These are phyloP conservation scores for Pseudogymnoascus sp. DNA, from an alignment of 2,329 filamentous ascomycete genomes.

Conservation along the genomic window DNA sequence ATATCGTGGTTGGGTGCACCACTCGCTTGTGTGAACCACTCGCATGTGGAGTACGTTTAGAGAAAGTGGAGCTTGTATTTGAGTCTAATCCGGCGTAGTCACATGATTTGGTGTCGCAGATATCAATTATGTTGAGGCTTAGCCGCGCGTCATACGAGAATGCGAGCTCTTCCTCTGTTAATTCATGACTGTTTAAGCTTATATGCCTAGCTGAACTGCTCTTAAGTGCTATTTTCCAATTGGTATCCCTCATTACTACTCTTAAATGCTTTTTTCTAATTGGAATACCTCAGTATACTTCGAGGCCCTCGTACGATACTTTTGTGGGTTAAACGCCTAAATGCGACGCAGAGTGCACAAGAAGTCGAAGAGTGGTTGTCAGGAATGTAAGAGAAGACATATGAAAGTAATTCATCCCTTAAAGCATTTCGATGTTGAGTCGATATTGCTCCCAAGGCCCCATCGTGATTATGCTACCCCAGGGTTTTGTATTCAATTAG, in stretches of 20 bases:
- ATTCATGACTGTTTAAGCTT: background rate
- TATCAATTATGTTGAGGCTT: background rate
- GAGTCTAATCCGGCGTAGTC: background rate
- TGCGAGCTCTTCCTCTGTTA: background rate
- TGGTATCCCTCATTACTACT: too few species aligned
- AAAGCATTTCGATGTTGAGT: background rate
- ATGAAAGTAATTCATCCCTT: constrained; percentile 27
- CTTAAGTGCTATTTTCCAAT: background rate
- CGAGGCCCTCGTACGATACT: background rate
- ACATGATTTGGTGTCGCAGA: constrained; percentile 1
- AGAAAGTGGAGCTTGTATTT: background rate
- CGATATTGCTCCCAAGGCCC: background rate
- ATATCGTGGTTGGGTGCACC: too few species aligned
- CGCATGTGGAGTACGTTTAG: too few species aligned
- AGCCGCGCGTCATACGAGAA: constrained; percentile 6
- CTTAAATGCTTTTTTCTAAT: background rate
- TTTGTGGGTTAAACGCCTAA: background rate
- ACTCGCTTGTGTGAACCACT: too few species aligned
- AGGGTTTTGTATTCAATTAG: background rate
- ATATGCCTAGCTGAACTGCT: background rate
- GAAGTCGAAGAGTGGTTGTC: constrained; percentile 34
- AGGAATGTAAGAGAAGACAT: constrained; percentile 33
- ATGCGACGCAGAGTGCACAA: constrained; percentile 28
- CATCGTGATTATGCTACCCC: background rate
- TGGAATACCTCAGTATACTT: background rate